Percentiles rank a stretch among this genome's conserved stretches.
phyloP scores from a whole-genome alignment of 352 stramenopile species.

The Phytophthora sp. region DNA sequence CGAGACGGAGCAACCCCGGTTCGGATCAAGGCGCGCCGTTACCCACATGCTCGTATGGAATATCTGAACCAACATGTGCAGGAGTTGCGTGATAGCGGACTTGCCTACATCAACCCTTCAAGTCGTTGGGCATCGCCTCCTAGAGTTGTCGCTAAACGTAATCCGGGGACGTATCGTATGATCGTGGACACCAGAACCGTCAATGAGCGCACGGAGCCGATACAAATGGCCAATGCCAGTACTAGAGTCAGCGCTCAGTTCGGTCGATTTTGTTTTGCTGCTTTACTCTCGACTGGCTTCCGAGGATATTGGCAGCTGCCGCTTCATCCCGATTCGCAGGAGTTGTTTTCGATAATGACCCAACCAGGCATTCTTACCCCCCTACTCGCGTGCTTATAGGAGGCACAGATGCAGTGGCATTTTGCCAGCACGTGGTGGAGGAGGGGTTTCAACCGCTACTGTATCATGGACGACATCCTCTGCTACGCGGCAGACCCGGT shows the following conservation, averaged over 20 bases:
- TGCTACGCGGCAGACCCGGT: neutral
- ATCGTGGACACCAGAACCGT: conserved; percentile 1
- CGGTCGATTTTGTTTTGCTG: neutral
- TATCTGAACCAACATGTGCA: conserved; percentile 9
- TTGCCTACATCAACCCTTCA: neutral
- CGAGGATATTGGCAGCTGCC: conserved; percentile 22
- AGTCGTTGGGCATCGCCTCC: conserved; percentile 9
- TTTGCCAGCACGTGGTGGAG: conserved; percentile 14
- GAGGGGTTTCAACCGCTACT: neutral
- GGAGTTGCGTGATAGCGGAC: neutral
- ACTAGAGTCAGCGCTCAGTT: neutral
- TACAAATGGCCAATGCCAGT: conserved; percentile 15
- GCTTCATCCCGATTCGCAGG: neutral
- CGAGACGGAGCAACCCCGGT: conserved; percentile 3
- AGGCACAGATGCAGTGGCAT: conserved; percentile 16
- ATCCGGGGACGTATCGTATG: conserved; percentile 6
- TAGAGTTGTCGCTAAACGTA: neutral
- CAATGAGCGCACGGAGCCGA: conserved; percentile 1
- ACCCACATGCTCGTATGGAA: neutral
- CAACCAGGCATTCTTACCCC: conserved; percentile 8
- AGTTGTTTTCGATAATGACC: conserved; percentile 11
- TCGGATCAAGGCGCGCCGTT: neutral
- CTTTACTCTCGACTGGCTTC: conserved; percentile 28
- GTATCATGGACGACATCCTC: conserved; percentile 10
- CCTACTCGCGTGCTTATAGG: conserved; percentile 26